Evolutionary conservation across 2,329 filamentous ascomycete genomes (phyloP), one percentile per base, ranked within the genome.

Genomic region (Aspergillus tubingensis): DNA sequence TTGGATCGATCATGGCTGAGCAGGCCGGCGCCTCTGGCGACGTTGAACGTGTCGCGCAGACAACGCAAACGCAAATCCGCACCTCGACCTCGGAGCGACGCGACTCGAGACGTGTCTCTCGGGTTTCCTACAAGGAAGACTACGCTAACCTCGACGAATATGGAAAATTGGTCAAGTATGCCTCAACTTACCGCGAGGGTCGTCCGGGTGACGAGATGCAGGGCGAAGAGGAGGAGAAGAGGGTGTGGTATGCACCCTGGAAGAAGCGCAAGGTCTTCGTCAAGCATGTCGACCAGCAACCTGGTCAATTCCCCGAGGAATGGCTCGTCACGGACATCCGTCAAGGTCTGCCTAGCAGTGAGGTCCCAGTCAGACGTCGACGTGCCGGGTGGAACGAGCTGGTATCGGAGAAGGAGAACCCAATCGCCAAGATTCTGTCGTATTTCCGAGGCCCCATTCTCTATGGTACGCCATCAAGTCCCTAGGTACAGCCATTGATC

Each of bases 391-490:
- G 80, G 81, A 92, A 91, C 77, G 89, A 92, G 73, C 81, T 92
- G 73, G 81, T 84, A n/a, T 86, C 88, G n/a, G 89, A 91, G 79
- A 91, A 90, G 79, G 87, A 89, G 76, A 91, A 91, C 77, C 80
- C 90, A 74, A 83, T 91, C 70, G 80, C 88, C 72, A 89, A 91
- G 78, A 88, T 91, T 76, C 76, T 92, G 63, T 85, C 85, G 65
- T 92, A 89, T 80, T 92, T 92, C 81, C 85, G 80, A 55, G 89
- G 89, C 60, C 89, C 89, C 44, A 89, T 91, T 80, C 85, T 91
- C 63, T 91, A 91, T 76, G 88, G 88, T 91, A 82, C 71, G 85
- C 76, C 66, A 21, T 50, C 25, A 17, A 32, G 3, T 15, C 5
- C 15, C n/a, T 15, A 11, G n/a, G 7, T 5, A 23, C 47, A 30